phyloP scores from a whole-genome alignment of 768 basidiomycete genomes.

The Phanerochaete carnosa region DNA sequence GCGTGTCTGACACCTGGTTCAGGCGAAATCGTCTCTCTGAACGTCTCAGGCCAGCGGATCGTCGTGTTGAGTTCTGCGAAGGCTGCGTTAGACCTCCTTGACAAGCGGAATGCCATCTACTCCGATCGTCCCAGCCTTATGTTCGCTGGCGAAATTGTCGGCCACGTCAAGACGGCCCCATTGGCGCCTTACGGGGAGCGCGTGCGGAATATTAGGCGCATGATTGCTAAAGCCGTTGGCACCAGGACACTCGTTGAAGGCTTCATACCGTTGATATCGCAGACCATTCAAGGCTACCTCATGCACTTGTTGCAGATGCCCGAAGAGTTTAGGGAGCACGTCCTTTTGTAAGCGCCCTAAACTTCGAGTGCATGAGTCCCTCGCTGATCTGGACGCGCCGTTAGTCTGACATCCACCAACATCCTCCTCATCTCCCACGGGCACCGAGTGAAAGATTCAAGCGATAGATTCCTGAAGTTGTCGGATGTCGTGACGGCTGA shows the following conservation, averaged over 20 bases:
- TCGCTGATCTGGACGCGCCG: not conserved
- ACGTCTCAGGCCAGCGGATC: constrained; percentile 19
- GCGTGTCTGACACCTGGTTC: not conserved
- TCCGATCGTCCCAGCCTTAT: constrained; percentile 22
- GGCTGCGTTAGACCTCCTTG: constrained; percentile 23
- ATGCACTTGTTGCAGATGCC: constrained; percentile 26
- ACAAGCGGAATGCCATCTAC: constrained; percentile 23
- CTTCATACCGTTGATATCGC: constrained; percentile 27
- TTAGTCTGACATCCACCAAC: constrained; percentile 12
- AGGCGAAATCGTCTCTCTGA: constrained; percentile 23
- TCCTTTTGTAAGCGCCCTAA: constrained; percentile 26
- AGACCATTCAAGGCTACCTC: constrained; percentile 29
- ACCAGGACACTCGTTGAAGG: constrained; percentile 22
- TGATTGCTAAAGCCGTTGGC: constrained; percentile 19
- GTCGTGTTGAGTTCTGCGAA: constrained; percentile 21
- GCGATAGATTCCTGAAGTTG: constrained; percentile 17
- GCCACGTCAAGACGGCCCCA: constrained; percentile 19
- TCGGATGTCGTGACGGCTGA: constrained; percentile 20
- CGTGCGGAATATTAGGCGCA: constrained; percentile 23
- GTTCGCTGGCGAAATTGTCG: constrained; percentile 14
- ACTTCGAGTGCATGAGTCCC: not conserved
- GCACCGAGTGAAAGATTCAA: constrained; percentile 8
- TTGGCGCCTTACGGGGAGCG: constrained; percentile 21
- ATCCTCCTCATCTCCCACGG: constrained; percentile 17
- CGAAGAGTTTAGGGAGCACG: constrained; percentile 21